Evolutionary conservation across 2,329 filamentous ascomycete species (phyloP).

Genomic region (Aspergillus sp.): DNA sequence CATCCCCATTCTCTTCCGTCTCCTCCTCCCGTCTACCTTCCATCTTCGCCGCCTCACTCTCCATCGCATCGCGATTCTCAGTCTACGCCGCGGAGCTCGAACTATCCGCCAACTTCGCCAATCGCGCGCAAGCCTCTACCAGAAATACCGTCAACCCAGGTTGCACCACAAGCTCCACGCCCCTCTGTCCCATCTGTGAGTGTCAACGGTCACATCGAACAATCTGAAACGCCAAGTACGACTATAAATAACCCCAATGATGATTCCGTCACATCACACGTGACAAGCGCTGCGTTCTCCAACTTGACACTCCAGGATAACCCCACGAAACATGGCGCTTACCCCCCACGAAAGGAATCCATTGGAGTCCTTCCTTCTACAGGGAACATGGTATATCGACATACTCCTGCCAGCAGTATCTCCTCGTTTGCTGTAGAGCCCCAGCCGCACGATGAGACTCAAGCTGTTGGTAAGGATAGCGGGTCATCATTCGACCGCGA

Average conservation of each 20-base stretch:
- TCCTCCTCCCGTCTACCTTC: slow-evolving; percentile 46
- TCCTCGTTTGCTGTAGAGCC: slow-evolving; percentile 37
- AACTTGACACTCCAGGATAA: slow-evolving; percentile 27
- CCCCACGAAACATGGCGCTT: slow-evolving; percentile 15
- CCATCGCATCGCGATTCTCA: slow-evolving; percentile 18
- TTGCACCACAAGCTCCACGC: slow-evolving; percentile 28
- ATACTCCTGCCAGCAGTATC: slow-evolving; percentile 35
- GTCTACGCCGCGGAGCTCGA: slow-evolving; percentile 24
- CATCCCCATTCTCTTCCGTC: slow-evolving; percentile 37
- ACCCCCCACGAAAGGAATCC: slow-evolving; percentile 29
- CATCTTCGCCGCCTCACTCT: slow-evolving; percentile 35
- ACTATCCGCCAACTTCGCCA: slow-evolving; percentile 19
- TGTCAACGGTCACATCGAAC: slow-evolving; percentile 28
- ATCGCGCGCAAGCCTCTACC: slow-evolving; percentile 29
- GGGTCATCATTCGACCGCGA: slow-evolving; percentile 28
- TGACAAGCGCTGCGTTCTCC: slow-evolving; percentile 27
- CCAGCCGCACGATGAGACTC: slow-evolving; percentile 24
- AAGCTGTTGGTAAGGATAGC: slow-evolving; percentile 19
- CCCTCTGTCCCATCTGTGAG: slow-evolving; percentile 35
- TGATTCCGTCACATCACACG: slow-evolving; percentile 21
- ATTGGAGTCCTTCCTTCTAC: slow-evolving; percentile 18
- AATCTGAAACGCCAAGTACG: slow-evolving; percentile 29
- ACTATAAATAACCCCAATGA: slow-evolving; percentile 28
- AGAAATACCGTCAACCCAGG: slow-evolving; percentile 17
- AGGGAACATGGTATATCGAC: slow-evolving; percentile 20